phyloP scores from a whole-genome alignment of 2,329 filamentous ascomycete species.

The Cladophialophora yegresii region DNA sequence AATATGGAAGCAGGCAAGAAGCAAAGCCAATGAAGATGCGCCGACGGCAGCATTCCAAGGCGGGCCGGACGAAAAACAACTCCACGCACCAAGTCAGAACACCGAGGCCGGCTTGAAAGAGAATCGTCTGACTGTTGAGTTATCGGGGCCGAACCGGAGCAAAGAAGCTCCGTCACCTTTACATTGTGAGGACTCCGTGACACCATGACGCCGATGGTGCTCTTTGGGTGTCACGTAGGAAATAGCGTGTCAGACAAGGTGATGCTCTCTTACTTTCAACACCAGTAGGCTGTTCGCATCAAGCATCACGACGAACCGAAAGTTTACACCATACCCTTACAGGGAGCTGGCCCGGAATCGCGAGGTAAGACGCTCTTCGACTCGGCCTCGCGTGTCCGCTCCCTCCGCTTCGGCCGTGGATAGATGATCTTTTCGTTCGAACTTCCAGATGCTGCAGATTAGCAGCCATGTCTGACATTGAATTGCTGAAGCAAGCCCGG shows the following conservation, averaged over 20 bases:
- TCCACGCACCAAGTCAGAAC: not conserved
- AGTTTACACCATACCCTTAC: not conserved
- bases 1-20: not conserved
- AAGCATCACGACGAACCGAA: not conserved
- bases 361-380: not conserved
- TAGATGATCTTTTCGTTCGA: not conserved
- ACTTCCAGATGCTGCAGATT: not conserved
- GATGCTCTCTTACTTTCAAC: not conserved
- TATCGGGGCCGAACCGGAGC: not conserved
- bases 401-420: not conserved
- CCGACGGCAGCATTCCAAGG: not conserved
- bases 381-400: not conserved
- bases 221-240: too few relatives aligned
- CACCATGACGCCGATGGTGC: too few relatives aligned
- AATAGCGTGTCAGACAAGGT: not conserved
- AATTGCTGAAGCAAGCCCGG: slow-evolving; percentile 10
- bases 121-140: not conserved
- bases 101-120: not conserved
- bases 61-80: not conserved
- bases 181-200: too few relatives aligned
- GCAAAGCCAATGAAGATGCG: not conserved
- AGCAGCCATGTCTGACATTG: slow-evolving; percentile 13
- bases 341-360: not conserved
- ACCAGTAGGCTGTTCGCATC: not conserved
- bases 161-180: not conserved